These are phyloP conservation scores for Naganishia liquefaciens DNA, from an alignment of 1,284 basidiomycete genomes.

Conservation along the genomic window DNA sequence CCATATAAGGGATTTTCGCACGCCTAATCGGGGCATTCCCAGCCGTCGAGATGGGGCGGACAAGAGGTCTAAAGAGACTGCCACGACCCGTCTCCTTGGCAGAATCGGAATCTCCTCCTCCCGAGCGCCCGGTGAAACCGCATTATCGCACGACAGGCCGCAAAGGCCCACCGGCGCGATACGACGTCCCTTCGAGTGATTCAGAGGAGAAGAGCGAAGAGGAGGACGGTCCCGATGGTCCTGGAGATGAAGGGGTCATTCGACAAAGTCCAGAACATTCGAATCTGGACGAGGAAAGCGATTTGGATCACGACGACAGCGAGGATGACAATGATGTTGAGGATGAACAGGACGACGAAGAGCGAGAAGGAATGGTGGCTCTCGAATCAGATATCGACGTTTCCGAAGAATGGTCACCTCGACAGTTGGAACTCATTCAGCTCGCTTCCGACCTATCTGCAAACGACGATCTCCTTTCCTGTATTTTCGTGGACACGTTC, in stretches of 20 bases:
- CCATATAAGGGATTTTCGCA: not conserved
- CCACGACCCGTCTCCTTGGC: not conserved
- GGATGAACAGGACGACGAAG: not conserved
- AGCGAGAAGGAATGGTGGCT: slow-evolving; percentile 3
- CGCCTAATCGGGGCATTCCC: not conserved
- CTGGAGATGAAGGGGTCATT: not conserved
- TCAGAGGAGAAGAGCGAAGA: not conserved
- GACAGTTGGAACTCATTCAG: slow-evolving; percentile 20
- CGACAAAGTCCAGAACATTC: not conserved
- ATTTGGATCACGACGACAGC: not conserved
- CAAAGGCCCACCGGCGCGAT: slow-evolving; percentile 14
- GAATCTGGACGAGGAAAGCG: not conserved
- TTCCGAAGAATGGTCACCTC: slow-evolving; percentile 13
- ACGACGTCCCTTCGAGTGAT: not conserved
- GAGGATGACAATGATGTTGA: slow-evolving; percentile 3
- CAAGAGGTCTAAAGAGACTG: slow-evolving; percentile 11
- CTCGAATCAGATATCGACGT: not conserved
- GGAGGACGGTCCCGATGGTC: not conserved
- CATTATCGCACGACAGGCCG: slow-evolving; percentile 10
- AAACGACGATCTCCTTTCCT: slow-evolving; percentile 52
- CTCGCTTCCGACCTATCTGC: slow-evolving; percentile 49
- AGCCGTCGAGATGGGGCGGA: slow-evolving; percentile 9
- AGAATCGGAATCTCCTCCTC: slow-evolving; percentile 1
- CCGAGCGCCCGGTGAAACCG: not conserved
- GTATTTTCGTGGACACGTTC: slow-evolving; percentile 48